Evolutionary conservation across 1,284 basidiomycete genomes (phyloP), one percentile per base, ranked within the genome.

Genomic region (Kwoniella shivajii): DNA sequence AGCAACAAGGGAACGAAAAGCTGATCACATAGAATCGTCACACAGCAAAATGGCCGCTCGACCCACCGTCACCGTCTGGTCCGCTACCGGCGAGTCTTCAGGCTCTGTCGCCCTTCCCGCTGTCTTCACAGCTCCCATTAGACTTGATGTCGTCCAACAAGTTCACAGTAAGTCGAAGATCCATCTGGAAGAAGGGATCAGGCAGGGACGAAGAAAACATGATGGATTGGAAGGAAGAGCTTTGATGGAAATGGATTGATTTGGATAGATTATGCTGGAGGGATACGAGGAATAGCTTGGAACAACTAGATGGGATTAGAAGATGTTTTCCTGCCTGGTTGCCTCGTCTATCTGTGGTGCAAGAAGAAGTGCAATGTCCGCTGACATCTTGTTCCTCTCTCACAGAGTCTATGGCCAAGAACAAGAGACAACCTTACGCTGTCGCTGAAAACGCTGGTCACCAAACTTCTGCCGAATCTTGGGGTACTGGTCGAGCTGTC

Each of bases 401-500:
- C 43, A 43, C 79, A 95, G 92, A 96, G 87, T 93, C 91, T 83
- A 88, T 98, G 74, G 92, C 92, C 68, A 98, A 98, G 88, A 98
- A 98, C 88, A 92, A 87, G 83, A 87, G 94, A 71, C 95, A 99
- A 84, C 87, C 95, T 47, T 98, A 99, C 83, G 84, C 94, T 74
- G 96, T 99, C 75, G 90, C 88, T 79, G 89, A 89, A 82, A 96
- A 97, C 82, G 96, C 96, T 66, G 96, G 96, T 75, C 92, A 98
- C 84, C 95, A 99, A 82, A 99, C 96, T 73, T 92, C 88, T 65
- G 95, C 95, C 66, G 75, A 77, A 67, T 99, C 96, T 50, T 99
- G 95, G 95, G 95, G 95, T 83, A 99, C 95, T 71, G 95, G 95
- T 89, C 93, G 96, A 83, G 96, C 96, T 72, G 95, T 99, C 67